Percentiles rank a stretch among this genome's conserved stretches.
phyloP scores from a whole-genome alignment of 805 yeast species.

The Wickerhamomyces xylosicus region DNA sequence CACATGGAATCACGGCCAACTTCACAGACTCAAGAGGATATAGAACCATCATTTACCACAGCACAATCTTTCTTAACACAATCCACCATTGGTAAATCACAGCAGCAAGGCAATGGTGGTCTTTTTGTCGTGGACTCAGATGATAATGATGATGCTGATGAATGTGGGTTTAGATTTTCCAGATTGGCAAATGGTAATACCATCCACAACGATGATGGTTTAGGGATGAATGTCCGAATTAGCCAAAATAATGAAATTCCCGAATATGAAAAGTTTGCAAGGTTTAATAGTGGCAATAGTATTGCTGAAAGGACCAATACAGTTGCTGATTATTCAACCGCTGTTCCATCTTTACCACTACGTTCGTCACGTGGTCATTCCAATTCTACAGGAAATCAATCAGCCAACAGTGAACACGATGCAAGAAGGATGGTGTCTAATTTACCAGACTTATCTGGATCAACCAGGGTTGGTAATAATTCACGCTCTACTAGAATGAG shows the following conservation, averaged over 20 bases:
- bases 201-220: constrained; percentile 9
- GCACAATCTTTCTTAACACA: background rate
- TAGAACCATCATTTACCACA: background rate
- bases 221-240: constrained; percentile 14
- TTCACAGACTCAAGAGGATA: background rate
- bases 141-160: constrained; percentile 9
- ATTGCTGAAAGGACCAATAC: background rate
- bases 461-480: too few relatives aligned
- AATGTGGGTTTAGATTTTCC: constrained; percentile 11
- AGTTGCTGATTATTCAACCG: background rate
- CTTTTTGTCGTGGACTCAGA: constrained; percentile 12
- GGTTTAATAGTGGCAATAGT: background rate
- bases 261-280: constrained; percentile 9
- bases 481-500: too few relatives aligned
- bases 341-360: too few relatives aligned
- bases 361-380: too few relatives aligned
- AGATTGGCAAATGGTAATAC: constrained; percentile 4
- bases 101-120: background rate
- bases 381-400: too few relatives aligned
- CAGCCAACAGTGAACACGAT: too few relatives aligned
- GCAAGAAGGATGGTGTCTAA: too few relatives aligned
- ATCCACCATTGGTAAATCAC: background rate
- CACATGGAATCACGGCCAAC: too few relatives aligned
- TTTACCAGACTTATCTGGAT: too few relatives aligned
- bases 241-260: constrained; percentile 6